Evolutionary conservation across 768 basidiomycete genomes (phyloP), one percentile per base, ranked within the genome.

Genomic region (Exidia glandulosa): DNA sequence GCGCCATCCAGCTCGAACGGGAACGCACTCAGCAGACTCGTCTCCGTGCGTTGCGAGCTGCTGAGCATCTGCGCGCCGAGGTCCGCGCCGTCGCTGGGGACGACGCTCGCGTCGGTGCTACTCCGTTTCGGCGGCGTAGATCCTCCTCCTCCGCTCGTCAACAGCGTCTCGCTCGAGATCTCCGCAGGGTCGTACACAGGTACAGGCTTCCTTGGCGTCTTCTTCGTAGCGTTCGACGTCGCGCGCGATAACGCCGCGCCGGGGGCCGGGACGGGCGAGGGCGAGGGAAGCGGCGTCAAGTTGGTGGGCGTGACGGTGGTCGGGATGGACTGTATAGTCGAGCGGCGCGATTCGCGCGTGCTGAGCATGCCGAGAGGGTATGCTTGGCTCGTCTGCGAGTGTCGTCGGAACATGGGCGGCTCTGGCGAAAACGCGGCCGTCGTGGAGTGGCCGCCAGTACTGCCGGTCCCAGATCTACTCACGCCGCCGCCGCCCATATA

Each of bases 121-220:
- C 50, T 54, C 3, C 30, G 50, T 25, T 54, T 54, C 50, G 50
- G 30, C 10, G 50, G 41, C 12, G 41, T 45, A 23, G 41, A 45
- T 6, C 41, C 41, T 14, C 59, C 59, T 12, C 19, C 41, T n/a
- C n/a, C n/a, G n/a, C n/a, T n/a, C n/a, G n/a, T n/a, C n/a, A n/a
- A n/a, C 29, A 50, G 45, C 32, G 54, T 33, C 33, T 60, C 54
- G 16, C 31, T 13, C 32, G 56, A 57, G 31, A 32, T 57, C 36
- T 69, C 62, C 32, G 68, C 63, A 29, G 72, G 67, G 62, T 78
- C 72, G 62, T 82, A 84, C 16, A 71, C 72, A 10, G 82, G 82
- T n/a, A 83, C 82, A 13, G 82, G 81, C 66, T 84, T 84, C 54
- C 82, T 73, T 31, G 79, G 70, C 54, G 69, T 70, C 45, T 54